These are phyloP conservation scores for Colletotrichum cuscutae DNA, from an alignment of 2,329 filamentous ascomycete species.

Conservation along the genomic window DNA sequence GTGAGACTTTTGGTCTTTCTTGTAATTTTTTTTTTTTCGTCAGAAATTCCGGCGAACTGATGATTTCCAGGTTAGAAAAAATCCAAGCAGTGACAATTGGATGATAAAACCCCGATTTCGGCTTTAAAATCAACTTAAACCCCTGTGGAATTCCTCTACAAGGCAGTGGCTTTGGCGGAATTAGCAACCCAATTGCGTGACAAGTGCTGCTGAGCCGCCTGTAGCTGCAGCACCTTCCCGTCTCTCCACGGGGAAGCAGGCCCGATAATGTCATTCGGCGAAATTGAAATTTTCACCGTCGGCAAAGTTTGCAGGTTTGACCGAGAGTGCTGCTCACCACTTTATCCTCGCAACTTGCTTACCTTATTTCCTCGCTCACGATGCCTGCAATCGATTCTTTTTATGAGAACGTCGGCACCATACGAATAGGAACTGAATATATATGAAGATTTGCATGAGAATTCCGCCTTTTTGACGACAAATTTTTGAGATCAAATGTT, in stretches of 20 bases:
- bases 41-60: neutral
- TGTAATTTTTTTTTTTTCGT: neutral
- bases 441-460: neutral
- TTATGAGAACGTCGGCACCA: too few species aligned
- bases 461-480: neutral
- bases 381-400: too few species aligned
- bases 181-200: conserved; percentile 6
- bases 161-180: conserved; percentile 7
- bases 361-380: neutral
- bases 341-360: neutral
- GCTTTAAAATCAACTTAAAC: conserved; percentile 20
- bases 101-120: conserved; percentile 23
- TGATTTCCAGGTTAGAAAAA: neutral
- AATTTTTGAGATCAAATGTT: neutral
- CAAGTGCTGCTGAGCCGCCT: conserved; percentile 2
- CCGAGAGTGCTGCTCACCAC: neutral
- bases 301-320: conserved; percentile 2
- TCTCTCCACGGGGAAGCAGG: neutral
- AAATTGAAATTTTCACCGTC: conserved; percentile 17
- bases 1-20: neutral
- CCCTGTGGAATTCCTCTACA: neutral
- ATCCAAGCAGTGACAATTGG: conserved; percentile 7
- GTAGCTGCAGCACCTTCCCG: conserved; percentile 6
- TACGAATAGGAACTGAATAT: neutral
- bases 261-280: conserved; percentile 5